phyloP scores from a whole-genome alignment of 2,329 filamentous ascomycete genomes.

The Ilyonectria mors-panacis region DNA sequence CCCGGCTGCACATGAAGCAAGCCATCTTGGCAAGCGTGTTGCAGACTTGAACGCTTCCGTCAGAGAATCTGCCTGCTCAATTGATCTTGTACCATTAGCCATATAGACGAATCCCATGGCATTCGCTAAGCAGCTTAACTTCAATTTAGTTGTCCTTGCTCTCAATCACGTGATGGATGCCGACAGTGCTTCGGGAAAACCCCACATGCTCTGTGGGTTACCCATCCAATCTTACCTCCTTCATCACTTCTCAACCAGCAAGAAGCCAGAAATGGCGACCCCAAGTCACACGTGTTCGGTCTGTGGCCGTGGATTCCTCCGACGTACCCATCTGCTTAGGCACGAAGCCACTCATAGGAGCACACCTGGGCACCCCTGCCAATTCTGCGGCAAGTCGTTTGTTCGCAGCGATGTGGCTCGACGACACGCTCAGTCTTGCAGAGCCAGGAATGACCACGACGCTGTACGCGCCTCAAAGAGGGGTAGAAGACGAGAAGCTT shows the following conservation, averaged over 20 bases:
- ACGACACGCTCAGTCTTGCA: constrained; percentile 1
- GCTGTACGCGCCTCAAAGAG: background rate
- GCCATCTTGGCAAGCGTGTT: too few relatives aligned
- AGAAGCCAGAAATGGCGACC: background rate
- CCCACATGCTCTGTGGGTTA: background rate
- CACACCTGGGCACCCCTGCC: background rate
- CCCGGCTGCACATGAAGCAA: too few relatives aligned
- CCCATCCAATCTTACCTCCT: background rate
- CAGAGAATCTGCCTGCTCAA: too few relatives aligned
- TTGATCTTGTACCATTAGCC: too few relatives aligned
- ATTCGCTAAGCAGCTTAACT: too few relatives aligned
- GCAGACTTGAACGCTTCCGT: too few relatives aligned
- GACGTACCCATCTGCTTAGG: background rate
- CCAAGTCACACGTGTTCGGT: background rate
- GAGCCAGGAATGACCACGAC: background rate
- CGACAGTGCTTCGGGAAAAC: too few relatives aligned
- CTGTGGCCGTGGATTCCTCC: background rate
- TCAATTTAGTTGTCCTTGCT: too few relatives aligned
- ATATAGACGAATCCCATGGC: too few relatives aligned
- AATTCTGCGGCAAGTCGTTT: constrained; percentile 4
- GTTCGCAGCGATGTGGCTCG: constrained; percentile 2
- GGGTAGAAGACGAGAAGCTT: background rate
- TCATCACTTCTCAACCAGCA: background rate
- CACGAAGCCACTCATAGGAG: constrained; percentile 2
- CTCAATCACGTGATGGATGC: too few relatives aligned